Conservation (phyloP, 2,329 filamentous ascomycete species). For the Trichothecium sympodiale region DNA sequence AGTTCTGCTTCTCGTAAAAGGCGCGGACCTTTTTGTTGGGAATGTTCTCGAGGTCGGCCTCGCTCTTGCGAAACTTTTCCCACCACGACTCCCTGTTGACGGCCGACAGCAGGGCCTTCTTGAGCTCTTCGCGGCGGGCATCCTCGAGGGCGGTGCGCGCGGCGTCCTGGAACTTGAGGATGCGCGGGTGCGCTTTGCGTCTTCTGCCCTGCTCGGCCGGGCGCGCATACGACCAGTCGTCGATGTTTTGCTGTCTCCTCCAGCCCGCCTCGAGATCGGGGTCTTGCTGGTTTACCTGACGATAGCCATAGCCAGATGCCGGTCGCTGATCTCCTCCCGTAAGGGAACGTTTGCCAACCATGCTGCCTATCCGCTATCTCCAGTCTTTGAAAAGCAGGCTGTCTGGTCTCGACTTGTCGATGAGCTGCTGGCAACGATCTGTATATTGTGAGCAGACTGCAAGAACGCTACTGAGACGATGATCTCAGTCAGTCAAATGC, state of each 20-base stretch:
- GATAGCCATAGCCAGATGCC: neutral
- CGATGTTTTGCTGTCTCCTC: neutral
- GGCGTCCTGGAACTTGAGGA: conserved; percentile 20
- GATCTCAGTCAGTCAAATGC: no score
- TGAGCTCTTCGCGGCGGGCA: conserved; percentile 17
- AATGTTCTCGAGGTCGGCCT: conserved; percentile 15
- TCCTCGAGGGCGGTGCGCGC: conserved; percentile 18
- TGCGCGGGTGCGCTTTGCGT: conserved; percentile 2
- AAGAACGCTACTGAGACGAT: neutral
- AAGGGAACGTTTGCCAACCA: conserved; percentile 5
- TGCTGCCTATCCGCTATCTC: no score
- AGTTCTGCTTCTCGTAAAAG: conserved; percentile 19
- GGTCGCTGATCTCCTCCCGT: neutral
- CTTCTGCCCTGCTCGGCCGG: neutral
- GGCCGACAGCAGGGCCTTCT: conserved; percentile 16
- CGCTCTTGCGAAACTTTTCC: conserved; percentile 17
- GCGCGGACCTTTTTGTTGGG: conserved; percentile 15
- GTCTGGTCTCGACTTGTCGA: no score
- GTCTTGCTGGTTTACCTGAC: neutral
- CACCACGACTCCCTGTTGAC: conserved; percentile 16
- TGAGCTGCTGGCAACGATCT: no score
- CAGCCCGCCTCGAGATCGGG: neutral
- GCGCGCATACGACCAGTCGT: neutral
- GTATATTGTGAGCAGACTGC: neutral
- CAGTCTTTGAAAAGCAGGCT: no score